phyloP scores from a whole-genome alignment of 768 basidiomycete genomes.

The Tylopilus sp. region DNA sequence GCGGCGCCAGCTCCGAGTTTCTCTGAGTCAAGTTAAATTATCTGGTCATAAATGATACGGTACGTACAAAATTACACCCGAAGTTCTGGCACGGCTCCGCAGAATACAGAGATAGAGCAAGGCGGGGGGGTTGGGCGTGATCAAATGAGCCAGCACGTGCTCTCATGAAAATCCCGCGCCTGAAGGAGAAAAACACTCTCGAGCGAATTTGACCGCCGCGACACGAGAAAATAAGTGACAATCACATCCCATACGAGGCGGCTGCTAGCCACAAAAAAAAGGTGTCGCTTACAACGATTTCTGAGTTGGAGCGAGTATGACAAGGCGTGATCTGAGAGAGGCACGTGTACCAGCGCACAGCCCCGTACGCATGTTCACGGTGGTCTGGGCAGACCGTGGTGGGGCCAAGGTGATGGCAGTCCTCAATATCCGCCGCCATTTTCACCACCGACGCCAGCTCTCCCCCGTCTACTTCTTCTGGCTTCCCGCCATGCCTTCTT shows the following conservation, averaged over 20 bases:
- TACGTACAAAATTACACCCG: too few relatives aligned
- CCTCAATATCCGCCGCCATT: constrained; percentile 9
- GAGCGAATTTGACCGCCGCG: too few relatives aligned
- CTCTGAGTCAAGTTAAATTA: not conserved
- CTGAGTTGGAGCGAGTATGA: not conserved
- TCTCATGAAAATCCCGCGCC: too few relatives aligned
- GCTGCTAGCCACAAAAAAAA: not conserved
- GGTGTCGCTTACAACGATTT: not conserved
- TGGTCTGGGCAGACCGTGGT: not conserved
- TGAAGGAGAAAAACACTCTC: too few relatives aligned
- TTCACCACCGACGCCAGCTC: constrained; percentile 42
- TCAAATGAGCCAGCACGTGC: too few relatives aligned
- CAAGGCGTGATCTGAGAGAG: not conserved
- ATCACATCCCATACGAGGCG: not conserved
- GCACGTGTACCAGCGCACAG: not conserved
- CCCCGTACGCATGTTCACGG: not conserved
- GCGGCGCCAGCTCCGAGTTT: not conserved
- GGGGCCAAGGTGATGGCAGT: not conserved
- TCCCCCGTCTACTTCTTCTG: constrained; percentile 56
- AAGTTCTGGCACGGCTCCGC: not conserved
- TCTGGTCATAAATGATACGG: not conserved
- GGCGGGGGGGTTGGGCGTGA: too few relatives aligned
- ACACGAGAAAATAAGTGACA: too few relatives aligned
- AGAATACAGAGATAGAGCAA: not conserved
- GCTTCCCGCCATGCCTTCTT: constrained; percentile 76